These are phyloP conservation scores for Tilletia indica DNA, from an alignment of 1,284 basidiomycete genomes.

Conservation along the genomic window DNA sequence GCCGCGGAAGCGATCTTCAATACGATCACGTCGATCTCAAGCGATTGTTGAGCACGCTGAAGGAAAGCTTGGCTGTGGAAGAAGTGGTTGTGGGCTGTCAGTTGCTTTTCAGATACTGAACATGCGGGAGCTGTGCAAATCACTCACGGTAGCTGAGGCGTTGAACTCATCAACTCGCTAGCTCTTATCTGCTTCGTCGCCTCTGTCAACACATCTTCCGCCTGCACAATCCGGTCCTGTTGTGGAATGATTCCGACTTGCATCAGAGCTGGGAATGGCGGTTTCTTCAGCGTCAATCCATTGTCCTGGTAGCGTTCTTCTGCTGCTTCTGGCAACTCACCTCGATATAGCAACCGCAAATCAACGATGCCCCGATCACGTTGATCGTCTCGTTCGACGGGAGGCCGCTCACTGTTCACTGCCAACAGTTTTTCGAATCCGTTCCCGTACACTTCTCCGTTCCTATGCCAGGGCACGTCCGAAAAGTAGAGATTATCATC, in stretches of 20 bases:
- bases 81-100: not conserved
- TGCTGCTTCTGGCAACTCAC: not conserved
- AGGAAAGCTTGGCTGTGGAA: not conserved
- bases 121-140: not conserved
- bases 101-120: too few species aligned
- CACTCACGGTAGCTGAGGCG: not conserved
- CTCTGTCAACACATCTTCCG: not conserved
- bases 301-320: not conserved
- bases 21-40: not conserved
- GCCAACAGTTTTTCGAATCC: not conserved
- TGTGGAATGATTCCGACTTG: not conserved
- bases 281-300: not conserved
- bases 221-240: not conserved
- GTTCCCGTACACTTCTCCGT: not conserved
- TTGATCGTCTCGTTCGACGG: not conserved
- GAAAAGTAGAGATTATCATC: too few species aligned
- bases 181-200: not conserved
- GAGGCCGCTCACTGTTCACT: not conserved
- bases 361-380: constrained; percentile 4
- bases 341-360: not conserved
- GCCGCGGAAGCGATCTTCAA: not conserved
- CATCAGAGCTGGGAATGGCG: not conserved
- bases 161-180: not conserved
- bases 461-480: too few species aligned
- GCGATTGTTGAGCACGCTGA: not conserved